phyloP scores from a whole-genome alignment of 805 yeast genomes.

The Kodamaea hsintzibuensis region DNA sequence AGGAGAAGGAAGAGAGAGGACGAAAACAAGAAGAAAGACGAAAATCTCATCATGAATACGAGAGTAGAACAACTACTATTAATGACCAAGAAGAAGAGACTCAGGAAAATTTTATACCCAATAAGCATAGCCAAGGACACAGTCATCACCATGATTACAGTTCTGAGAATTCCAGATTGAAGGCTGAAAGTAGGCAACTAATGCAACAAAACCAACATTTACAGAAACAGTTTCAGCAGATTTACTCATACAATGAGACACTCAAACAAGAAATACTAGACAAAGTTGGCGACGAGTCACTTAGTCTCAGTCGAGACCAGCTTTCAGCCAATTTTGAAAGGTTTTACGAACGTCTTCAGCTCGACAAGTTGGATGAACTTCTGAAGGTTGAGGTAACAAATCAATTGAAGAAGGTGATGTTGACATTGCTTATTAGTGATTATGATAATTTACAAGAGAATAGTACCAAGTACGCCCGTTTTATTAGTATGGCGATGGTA shows the following conservation, averaged over 20 bases:
- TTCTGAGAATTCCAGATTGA: background rate
- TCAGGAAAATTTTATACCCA: background rate
- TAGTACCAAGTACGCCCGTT: constrained; percentile 28
- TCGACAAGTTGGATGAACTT: constrained; percentile 31
- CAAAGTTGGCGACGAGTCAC: constrained; percentile 16
- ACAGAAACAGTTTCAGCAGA: constrained; percentile 4
- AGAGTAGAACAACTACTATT: background rate
- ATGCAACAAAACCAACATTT: constrained; percentile 3
- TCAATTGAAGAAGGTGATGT: constrained; percentile 35
- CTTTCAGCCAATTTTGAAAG: constrained; percentile 19
- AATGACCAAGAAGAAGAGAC: background rate
- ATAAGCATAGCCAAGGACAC: too few species aligned
- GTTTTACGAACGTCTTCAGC: constrained; percentile 26
- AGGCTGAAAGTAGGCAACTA: background rate
- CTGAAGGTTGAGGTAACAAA: constrained; percentile 29
- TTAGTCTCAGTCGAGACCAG: constrained; percentile 16
- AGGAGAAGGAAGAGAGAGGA: background rate
- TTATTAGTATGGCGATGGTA: constrained; percentile 21
- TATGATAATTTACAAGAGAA: constrained; percentile 29
- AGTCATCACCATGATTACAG: background rate
- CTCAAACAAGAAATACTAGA: constrained; percentile 1
- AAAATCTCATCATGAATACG: background rate
- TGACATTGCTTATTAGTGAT: constrained; percentile 33
- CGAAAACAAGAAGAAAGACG: background rate
- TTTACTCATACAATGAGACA: background rate